Conservation (phyloP, 495 filamentous ascomycete species). For the Podospora tetraspora region DNA sequence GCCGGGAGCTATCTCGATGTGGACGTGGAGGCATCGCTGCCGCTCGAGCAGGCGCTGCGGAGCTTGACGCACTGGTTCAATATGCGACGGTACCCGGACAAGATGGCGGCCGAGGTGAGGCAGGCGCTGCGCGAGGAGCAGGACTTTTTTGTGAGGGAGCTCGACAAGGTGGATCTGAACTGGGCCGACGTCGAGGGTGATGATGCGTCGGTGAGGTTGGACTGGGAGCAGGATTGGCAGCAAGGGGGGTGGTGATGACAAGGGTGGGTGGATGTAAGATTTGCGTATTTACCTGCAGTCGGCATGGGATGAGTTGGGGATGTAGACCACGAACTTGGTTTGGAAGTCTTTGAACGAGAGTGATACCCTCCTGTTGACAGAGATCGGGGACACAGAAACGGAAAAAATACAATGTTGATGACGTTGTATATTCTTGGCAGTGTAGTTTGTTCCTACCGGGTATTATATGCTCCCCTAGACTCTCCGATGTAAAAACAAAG, state of each 20-base stretch:
- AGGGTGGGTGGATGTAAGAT: background rate
- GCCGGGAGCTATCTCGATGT: conserved; percentile 84
- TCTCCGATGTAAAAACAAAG: background rate
- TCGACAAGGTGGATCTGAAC: conserved; percentile 57
- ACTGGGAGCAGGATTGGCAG: conserved; percentile 3
- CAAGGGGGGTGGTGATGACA: background rate
- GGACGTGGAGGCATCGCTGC: conserved; percentile 86
- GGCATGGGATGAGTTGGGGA: background rate
- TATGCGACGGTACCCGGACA: conserved; percentile 69
- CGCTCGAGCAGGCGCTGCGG: conserved; percentile 81
- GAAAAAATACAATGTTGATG: background rate
- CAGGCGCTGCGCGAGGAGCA: conserved; percentile 67
- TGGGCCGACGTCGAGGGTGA: conserved; percentile 33
- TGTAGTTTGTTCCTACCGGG: background rate
- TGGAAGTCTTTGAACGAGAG: background rate
- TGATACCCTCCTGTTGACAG: background rate
- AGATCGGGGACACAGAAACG: background rate
- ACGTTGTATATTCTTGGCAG: background rate
- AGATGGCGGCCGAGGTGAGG: conserved; percentile 66
- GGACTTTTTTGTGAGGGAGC: conserved; percentile 84
- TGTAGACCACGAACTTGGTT: background rate
- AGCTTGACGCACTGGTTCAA: conserved; percentile 92
- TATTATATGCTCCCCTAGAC: background rate
- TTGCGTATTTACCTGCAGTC: background rate
- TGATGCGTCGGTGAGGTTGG: conserved; percentile 11